Conservation (phyloP, 73 alveolate species). For the Paramecium bursaria region DNA sequence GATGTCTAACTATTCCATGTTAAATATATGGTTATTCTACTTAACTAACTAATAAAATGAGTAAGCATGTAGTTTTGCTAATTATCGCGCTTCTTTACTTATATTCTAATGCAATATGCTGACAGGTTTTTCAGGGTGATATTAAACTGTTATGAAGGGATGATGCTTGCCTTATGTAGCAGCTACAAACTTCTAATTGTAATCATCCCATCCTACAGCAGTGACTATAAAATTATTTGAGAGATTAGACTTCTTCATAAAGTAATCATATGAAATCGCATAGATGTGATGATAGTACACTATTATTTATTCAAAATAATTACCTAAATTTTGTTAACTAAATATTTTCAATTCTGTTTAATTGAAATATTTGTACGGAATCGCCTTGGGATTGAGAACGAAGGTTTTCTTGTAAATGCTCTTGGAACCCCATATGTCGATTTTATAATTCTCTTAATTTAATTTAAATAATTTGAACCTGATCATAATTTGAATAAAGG, state of each 20-base stretch:
- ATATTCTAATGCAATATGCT: too few species aligned
- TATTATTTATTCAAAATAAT: constrained; percentile 2
- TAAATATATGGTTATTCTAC: too few species aligned
- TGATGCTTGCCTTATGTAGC: constrained; percentile 28
- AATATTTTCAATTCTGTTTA: background rate
- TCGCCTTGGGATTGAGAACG: background rate
- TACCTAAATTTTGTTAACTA: background rate
- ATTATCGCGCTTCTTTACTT: too few species aligned
- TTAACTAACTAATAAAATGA: too few species aligned
- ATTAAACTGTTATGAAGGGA: constrained; percentile 45
- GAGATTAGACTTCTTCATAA: background rate
- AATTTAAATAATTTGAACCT: constrained; percentile 6
- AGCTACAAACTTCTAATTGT: constrained; percentile 8
- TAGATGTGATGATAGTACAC: constrained; percentile 56
- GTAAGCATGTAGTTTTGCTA: too few species aligned
- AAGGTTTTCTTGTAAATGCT: too few species aligned
- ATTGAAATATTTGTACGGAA: background rate
- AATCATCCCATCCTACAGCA: constrained; percentile 20
- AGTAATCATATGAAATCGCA: constrained; percentile 8
- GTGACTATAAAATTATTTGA: constrained; percentile 27
- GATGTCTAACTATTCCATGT: too few species aligned
- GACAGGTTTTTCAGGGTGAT: constrained; percentile 70
- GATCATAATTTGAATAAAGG: constrained; percentile 39
- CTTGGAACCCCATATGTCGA: background rate
- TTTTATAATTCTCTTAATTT: background rate